Evolutionary conservation across 805 yeast genomes (phyloP), one percentile per base, ranked within the genome.

Genomic region (Candida stauntonica): DNA sequence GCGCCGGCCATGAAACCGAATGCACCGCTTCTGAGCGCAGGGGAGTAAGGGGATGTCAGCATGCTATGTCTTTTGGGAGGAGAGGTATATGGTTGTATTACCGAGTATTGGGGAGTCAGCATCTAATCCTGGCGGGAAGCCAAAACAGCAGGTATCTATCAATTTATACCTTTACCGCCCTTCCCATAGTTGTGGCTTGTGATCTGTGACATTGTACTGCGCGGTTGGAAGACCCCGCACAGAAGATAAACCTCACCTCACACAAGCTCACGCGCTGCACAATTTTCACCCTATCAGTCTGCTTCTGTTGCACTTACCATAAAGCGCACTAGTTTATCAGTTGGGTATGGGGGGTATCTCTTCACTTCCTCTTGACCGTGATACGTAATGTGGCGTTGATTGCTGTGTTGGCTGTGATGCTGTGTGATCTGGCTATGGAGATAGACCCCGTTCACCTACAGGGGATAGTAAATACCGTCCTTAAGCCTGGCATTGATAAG

Each of bases 1-100:
- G 51, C 39, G 2, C 60, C 60, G 3, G 51, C 31, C 7, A 54
- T 12, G 35, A 55, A 55, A 5, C 60, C 60, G 19, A 52, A 11
- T 1, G 50, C 42, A 8, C 54, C 52, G 13, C 51, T 43, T 33
- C 36, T 50, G n/a, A 52, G 20, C 8, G 48, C 15, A 17, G 50
- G 40, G 9, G 49, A 28, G 9, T 27, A 15, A 20, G 38, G n/a
- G 15, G 28, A 33, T 41, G 37, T 39, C 11, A 13, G 14, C n/a
- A 13, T 15, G 5, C 15, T 13, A 5, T 31, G 26, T 19, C 17
- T 31, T 12, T 7, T 7, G 12, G 13, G 14, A 29, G 4, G 18
- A 28, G 7, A 14, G 18, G 18, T 28, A 26, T 26, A 15, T 26
- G 8, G n/a, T 7, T n/a, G n/a, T 21, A 21, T 7, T 21, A 11